A percentile compares a stretch with the other conserved stretches of the same genome.
phyloP scores from a whole-genome alignment of 1,284 basidiomycete genomes.

The Apiotrichum mycotoxinovorans region DNA sequence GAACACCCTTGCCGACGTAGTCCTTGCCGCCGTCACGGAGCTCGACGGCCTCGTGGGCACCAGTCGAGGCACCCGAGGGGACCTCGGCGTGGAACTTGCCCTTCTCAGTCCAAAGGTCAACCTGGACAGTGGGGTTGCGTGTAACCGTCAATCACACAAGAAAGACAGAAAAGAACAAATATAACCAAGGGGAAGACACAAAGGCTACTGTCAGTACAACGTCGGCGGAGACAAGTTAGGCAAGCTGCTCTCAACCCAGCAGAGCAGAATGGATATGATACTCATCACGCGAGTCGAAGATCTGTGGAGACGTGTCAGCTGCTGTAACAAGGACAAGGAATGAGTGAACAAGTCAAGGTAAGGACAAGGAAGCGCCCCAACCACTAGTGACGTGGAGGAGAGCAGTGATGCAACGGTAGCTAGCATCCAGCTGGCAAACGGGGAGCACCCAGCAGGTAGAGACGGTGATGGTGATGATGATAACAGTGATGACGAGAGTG shows the following conservation, averaged over 20 bases:
- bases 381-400: background rate
- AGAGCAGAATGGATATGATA: slow-evolving; percentile 13
- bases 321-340: background rate
- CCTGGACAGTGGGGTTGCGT: slow-evolving; percentile 87
- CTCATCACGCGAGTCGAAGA: slow-evolving; percentile 89
- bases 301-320: slow-evolving; percentile 56
- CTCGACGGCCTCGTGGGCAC: slow-evolving; percentile 97
- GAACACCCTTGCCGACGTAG: slow-evolving; percentile 97
- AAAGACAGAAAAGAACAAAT: background rate
- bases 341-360: background rate
- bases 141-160: slow-evolving; percentile 24
- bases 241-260: background rate
- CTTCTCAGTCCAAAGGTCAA: slow-evolving; percentile 83
- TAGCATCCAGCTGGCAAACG: background rate
- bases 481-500: background rate
- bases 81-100: slow-evolving; percentile 90
- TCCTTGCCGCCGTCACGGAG: slow-evolving; percentile 94
- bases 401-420: background rate
- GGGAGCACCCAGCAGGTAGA: too few species aligned
- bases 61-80: slow-evolving; percentile 97
- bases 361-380: background rate
- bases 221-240: background rate
- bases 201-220: slow-evolving; percentile 26
- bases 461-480: slow-evolving; percentile 5
- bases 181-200: background rate